Evolutionary conservation across 75 land plant species (phyloP), one percentile per base, ranked within the genome.

Genomic region (Larix kaempferi): DNA sequence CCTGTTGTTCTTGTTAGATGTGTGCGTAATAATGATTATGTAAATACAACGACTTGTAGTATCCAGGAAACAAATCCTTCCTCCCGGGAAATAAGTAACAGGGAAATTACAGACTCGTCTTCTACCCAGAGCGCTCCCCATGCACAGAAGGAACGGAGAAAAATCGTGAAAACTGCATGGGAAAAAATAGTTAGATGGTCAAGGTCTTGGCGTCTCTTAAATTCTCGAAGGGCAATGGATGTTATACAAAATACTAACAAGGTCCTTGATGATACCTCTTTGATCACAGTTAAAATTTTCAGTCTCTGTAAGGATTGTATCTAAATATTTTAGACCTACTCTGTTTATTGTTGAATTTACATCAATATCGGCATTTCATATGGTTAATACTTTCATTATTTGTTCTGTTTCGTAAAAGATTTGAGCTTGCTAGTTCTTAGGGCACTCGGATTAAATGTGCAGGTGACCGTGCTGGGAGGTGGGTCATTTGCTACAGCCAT

Each of bases 401-500:
- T 19, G 74, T 19, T 21, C n/a, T 37, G 33, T 23, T 23, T 21
- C 23, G 22, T 39, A 25, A 26, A 29, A 13, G 49, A 26, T 60
- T 23, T n/a, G 49, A 49, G 11, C 12, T 49, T 49, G 54, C 54
- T 10, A 10, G 54, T 49, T 49, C 54, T 49, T 49, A 49, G 54
- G 12, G 2, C 54, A 49, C 54, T 49, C 2, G 64, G 35, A 57
- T 23, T 74, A 26, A 39, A 14, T 49, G 26, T 58, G 21, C 66
- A 92, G 95, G 94, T 95, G 56, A 95, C 86, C 52, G 92, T 95
- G 61, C 87, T 95, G 69, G 95, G 95, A 44, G 98, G 98, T 63
- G 98, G 98, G 73, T 95, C 98, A 8, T 95, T 95, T 86, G 96
- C 94, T 49, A 95, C 95, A 11, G 98, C 98, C 23, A 95, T 95